Percentiles rank a stretch among this genome's conserved stretches.
Evolutionary conservation across 345 rosid genomes (phyloP).

Genomic region (Hirschfeldia incana): DNA sequence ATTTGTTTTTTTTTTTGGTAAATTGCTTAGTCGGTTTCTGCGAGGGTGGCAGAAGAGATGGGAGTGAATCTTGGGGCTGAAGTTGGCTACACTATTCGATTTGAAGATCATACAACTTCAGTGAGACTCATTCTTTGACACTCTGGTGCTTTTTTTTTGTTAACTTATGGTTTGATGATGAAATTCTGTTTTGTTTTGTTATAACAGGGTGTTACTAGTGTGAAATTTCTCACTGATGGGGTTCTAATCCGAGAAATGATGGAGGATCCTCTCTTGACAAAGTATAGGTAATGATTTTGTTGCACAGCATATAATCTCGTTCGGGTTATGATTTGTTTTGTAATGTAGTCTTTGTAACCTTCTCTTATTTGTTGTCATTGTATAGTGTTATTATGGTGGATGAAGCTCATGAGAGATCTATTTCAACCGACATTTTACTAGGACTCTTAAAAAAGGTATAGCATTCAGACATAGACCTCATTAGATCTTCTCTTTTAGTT

Average conservation of each 20-base stretch:
- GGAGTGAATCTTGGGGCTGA: conserved; percentile 94
- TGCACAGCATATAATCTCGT: background rate
- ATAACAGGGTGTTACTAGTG: conserved; percentile 68
- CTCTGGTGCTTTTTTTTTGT: background rate
- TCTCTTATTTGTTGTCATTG: background rate
- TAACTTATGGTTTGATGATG: conserved; percentile 7
- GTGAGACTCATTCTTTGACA: conserved; percentile 46
- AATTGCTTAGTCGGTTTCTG: conserved; percentile 72
- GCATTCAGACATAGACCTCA: background rate
- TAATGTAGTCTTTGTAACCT: background rate
- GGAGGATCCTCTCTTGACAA: conserved; percentile 97
- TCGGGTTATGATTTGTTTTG: background rate
- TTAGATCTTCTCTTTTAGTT: background rate
- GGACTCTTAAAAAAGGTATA: conserved; percentile 93
- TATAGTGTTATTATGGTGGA: conserved; percentile 95
- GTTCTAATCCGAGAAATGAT: conserved; percentile 95
- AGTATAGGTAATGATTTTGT: conserved; percentile 67
- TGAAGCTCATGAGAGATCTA: conserved; percentile 98
- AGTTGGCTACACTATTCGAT: conserved; percentile 91
- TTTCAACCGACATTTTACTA: conserved; percentile 88
- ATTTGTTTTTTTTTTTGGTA: background rate
- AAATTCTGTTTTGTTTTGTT: conserved; percentile 37
- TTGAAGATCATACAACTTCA: conserved; percentile 80
- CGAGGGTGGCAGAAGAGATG: conserved; percentile 96
- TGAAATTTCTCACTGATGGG: conserved; percentile 95